Evolutionary conservation across 352 stramenopile genomes (phyloP).

Genomic region (Labyrinthula sp.): DNA sequence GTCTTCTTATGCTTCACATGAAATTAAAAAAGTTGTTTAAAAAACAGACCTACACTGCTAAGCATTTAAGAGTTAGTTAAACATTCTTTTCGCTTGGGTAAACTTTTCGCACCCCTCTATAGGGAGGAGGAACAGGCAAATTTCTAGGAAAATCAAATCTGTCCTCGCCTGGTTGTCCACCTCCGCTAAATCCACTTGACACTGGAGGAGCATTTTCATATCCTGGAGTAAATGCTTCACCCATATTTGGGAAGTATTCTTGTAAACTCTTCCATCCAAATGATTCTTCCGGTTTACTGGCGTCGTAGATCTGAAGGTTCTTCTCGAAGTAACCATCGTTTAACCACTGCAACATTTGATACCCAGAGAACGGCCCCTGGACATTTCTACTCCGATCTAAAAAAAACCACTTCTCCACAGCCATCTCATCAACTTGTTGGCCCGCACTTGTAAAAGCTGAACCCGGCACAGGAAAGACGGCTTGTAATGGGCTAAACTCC

Average conservation of each 20-base stretch:
- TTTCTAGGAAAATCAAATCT: slow-evolving; percentile 21
- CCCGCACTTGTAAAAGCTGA: slow-evolving; percentile 7
- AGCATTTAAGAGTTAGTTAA: too few relatives aligned
- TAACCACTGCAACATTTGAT: slow-evolving; percentile 26
- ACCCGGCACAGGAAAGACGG: slow-evolving; percentile 9
- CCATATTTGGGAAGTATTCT: slow-evolving; percentile 22
- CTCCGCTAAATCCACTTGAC: background rate
- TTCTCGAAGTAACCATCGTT: slow-evolving; percentile 26
- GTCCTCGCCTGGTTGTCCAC: slow-evolving; percentile 3
- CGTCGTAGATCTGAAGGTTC: slow-evolving; percentile 18
- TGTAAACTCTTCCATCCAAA: slow-evolving; percentile 7
- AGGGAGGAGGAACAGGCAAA: slow-evolving; percentile 17
- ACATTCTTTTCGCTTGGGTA: slow-evolving; percentile 28
- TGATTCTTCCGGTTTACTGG: background rate
- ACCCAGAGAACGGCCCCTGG: slow-evolving; percentile 25
- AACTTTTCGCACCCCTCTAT: slow-evolving; percentile 25
- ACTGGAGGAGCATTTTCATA: background rate
- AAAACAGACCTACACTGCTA: too few relatives aligned
- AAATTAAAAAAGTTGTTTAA: too few relatives aligned
- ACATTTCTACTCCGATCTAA: slow-evolving; percentile 16
- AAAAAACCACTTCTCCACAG: slow-evolving; percentile 21
- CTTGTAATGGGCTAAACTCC: slow-evolving; percentile 9
- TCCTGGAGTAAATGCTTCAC: slow-evolving; percentile 20
- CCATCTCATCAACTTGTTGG: background rate
- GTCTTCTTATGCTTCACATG: too few relatives aligned